A percentile compares a stretch with the other conserved stretches of the same genome.
phyloP scores from a whole-genome alignment of 345 rosid species.

The Camelina sativa region DNA sequence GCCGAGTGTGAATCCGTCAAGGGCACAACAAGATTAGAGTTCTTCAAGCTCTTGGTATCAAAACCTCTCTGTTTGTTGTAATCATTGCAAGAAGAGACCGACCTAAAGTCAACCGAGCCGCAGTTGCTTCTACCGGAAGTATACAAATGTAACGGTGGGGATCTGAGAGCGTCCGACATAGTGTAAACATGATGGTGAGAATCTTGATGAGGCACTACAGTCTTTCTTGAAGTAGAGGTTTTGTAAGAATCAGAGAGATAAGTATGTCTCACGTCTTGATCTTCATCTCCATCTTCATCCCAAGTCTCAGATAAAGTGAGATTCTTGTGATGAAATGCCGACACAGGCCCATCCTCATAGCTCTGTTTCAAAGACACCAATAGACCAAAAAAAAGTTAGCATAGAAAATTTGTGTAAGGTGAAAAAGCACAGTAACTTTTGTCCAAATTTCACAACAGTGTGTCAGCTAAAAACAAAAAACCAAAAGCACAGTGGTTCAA shows the following conservation, averaged over 20 bases:
- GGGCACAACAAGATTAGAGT: slow-evolving; percentile 76
- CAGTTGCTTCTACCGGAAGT: slow-evolving; percentile 47
- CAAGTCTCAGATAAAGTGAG: slow-evolving; percentile 64
- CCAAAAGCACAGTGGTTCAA: slow-evolving; percentile 27
- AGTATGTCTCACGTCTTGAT: slow-evolving; percentile 46
- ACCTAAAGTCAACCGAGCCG: slow-evolving; percentile 66
- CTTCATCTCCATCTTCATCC: slow-evolving; percentile 66
- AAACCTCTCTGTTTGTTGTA: slow-evolving; percentile 66
- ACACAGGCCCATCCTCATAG: slow-evolving; percentile 73
- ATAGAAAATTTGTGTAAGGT: slow-evolving; percentile 19
- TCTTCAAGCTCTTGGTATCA: slow-evolving; percentile 54
- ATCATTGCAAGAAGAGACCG: slow-evolving; percentile 71
- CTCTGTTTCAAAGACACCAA: slow-evolving; percentile 56
- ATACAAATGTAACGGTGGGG: slow-evolving; percentile 36
- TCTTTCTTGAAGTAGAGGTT: slow-evolving; percentile 63
- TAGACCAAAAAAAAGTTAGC: background rate
- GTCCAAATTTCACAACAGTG: slow-evolving; percentile 25
- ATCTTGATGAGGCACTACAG: slow-evolving; percentile 43
- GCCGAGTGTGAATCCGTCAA: slow-evolving; percentile 70
- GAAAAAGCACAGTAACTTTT: slow-evolving; percentile 22
- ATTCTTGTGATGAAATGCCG: slow-evolving; percentile 59
- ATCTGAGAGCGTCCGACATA: slow-evolving; percentile 57
- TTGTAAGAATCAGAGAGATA: slow-evolving; percentile 62
- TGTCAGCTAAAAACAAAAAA: slow-evolving; percentile 32
- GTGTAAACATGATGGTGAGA: slow-evolving; percentile 54